Evolutionary conservation across 805 yeast species (phyloP).

Genomic region (Torulaspora delbrueckii): DNA sequence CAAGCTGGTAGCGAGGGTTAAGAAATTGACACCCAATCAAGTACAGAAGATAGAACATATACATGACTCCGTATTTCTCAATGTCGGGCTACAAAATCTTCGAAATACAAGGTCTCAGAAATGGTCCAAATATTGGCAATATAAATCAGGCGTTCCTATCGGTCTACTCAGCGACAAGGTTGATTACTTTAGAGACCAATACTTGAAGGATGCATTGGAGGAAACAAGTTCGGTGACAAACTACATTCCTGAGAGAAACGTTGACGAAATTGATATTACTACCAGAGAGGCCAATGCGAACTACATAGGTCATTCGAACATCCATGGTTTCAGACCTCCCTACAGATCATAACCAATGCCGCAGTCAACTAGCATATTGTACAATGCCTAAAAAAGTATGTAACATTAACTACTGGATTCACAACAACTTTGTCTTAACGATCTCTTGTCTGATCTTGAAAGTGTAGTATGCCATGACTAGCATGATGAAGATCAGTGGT

Average conservation of each 20-base stretch:
- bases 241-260: conserved; percentile 39
- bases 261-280: conserved; percentile 42
- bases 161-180: conserved; percentile 30
- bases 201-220: conserved; percentile 32
- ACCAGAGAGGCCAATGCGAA: conserved; percentile 47
- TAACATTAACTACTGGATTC: conserved; percentile 2
- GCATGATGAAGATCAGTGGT: conserved; percentile 29
- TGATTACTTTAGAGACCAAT: conserved; percentile 25
- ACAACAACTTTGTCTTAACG: conserved; percentile 33
- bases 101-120: conserved; percentile 41
- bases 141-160: conserved; percentile 39
- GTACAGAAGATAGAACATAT: conserved; percentile 45
- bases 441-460: conserved; percentile 35
- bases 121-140: conserved; percentile 47
- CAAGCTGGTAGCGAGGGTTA: conserved; percentile 29
- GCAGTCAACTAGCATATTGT: too few species aligned
- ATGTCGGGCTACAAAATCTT: conserved; percentile 41
- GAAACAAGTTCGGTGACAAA: conserved; percentile 30
- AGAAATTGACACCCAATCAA: conserved; percentile 33
- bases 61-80: conserved; percentile 46
- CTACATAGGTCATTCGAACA: conserved; percentile 42
- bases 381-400: not conserved
- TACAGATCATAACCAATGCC: conserved; percentile 25
- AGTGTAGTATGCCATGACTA: conserved; percentile 35
- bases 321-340: conserved; percentile 43